Conservation (phyloP, 2,329 filamentous ascomycete species). For the Cladosporium sphaerospermum region DNA sequence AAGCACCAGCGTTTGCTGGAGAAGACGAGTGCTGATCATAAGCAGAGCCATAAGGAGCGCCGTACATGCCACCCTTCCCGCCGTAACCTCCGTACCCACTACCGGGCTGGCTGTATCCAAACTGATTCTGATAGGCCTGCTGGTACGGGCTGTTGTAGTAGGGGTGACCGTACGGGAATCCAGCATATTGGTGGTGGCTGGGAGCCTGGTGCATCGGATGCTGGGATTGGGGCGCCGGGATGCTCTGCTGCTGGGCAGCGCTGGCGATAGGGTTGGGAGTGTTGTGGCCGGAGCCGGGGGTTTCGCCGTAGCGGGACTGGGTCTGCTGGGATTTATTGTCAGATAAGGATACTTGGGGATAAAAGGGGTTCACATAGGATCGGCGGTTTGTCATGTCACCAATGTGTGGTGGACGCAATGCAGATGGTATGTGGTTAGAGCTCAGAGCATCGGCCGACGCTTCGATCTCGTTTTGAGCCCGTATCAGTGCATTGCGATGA, state of each 20-base stretch:
- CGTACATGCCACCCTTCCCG: slow-evolving; percentile 50
- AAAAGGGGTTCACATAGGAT: not conserved
- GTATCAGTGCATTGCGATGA: not conserved
- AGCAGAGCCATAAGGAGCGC: slow-evolving; percentile 51
- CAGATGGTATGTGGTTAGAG: not conserved
- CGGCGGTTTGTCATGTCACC: not conserved
- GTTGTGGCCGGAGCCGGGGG: slow-evolving; percentile 80
- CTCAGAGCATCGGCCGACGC: not conserved
- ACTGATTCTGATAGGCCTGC: slow-evolving; percentile 57
- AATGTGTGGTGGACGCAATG: not conserved
- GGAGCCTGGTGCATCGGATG: slow-evolving; percentile 21
- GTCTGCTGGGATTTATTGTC: slow-evolving; percentile 29
- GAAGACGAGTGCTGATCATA: slow-evolving; percentile 60
- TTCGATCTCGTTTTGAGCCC: not conserved
- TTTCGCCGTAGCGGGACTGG: slow-evolving; percentile 71
- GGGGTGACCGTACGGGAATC: slow-evolving; percentile 55
- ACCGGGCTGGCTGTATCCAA: slow-evolving; percentile 34
- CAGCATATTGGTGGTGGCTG: slow-evolving; percentile 40
- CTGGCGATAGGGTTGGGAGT: slow-evolving; percentile 75
- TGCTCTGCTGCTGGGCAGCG: slow-evolving; percentile 47
- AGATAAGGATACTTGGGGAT: slow-evolving; percentile 14
- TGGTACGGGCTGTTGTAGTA: slow-evolving; percentile 59
- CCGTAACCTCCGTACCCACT: slow-evolving; percentile 41
- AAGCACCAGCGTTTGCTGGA: slow-evolving; percentile 53
- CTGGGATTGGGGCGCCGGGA: slow-evolving; percentile 37